Conservation (phyloP, 2,329 filamentous ascomycete species). For the Penicillium nordicum region DNA sequence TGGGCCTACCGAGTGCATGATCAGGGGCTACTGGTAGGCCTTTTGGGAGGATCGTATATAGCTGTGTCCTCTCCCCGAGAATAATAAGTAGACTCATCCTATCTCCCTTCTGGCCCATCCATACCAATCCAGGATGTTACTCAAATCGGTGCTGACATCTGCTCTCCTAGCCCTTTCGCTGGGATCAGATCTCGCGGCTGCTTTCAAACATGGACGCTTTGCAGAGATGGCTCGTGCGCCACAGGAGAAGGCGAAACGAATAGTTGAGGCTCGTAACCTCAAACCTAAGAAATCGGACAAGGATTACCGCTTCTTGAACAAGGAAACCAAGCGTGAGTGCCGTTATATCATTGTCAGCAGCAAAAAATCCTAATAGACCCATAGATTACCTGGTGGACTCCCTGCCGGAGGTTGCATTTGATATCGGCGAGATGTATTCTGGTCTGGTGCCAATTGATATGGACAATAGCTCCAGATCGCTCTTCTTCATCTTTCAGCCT, state of each 20-base stretch:
- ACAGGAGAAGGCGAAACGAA: slow-evolving; percentile 22
- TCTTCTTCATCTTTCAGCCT: slow-evolving; percentile 52
- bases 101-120: neutral
- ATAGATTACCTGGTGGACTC: slow-evolving; percentile 61
- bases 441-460: slow-evolving; percentile 54
- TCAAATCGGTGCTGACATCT: slow-evolving; percentile 25
- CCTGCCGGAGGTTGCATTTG: slow-evolving; percentile 67
- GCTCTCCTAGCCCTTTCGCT: slow-evolving; percentile 23
- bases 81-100: neutral
- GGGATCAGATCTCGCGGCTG: slow-evolving; percentile 18
- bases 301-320: slow-evolving; percentile 27
- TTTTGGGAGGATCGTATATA: neutral
- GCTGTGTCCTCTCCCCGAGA: neutral
- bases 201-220: slow-evolving; percentile 27
- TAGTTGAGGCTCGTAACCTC: slow-evolving; percentile 5
- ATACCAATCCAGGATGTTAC: slow-evolving; percentile 21
- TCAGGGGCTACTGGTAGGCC: neutral
- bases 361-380: neutral
- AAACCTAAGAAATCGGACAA: slow-evolving; percentile 14
- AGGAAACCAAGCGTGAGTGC: slow-evolving; percentile 27
- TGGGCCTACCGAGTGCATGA: neutral
- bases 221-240: slow-evolving; percentile 23
- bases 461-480: slow-evolving; percentile 41
- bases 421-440: slow-evolving; percentile 55
- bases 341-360: neutral